A percentile compares a stretch with the other conserved stretches of the same genome.
These are phyloP conservation scores for Phytophthora cactorum DNA, from an alignment of 352 stramenopile species.

Conservation along the genomic window DNA sequence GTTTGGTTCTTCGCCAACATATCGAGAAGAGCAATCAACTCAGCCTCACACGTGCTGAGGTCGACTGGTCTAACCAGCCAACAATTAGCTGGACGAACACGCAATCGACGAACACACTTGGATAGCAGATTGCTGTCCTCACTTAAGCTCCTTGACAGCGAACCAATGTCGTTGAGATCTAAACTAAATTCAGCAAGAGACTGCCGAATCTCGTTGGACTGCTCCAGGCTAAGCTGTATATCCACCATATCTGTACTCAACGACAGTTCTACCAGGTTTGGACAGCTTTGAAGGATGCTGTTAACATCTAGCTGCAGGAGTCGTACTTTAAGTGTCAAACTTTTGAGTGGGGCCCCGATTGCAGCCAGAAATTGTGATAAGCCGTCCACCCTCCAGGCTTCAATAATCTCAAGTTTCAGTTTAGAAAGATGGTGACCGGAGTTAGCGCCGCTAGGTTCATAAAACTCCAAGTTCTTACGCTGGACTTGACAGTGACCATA, in stretches of 20 bases:
- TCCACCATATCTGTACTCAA: conserved; percentile 2
- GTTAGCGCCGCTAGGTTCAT: background rate
- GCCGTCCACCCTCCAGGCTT: background rate
- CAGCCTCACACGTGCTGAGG: no score
- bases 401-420: conserved; percentile 5
- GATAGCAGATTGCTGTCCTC: background rate
- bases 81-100: conserved; percentile 2
- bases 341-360: conserved; percentile 1
- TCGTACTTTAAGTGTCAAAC: conserved; percentile 1
- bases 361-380: conserved; percentile 1
- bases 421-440: background rate
- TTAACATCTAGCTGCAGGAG: background rate
- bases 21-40: conserved; percentile 1
- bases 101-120: conserved; percentile 2
- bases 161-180: background rate
- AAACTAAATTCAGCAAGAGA: background rate
- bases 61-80: background rate
- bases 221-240: background rate
- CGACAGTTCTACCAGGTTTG: conserved; percentile 11
- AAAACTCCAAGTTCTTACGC: conserved; percentile 3
- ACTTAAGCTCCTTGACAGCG: conserved; percentile 1
- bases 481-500: conserved; percentile 10
- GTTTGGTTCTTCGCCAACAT: conserved; percentile 11
- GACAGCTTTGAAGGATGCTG: conserved; percentile 4
- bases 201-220: background rate